Conservation (phyloP, 2,329 filamentous ascomycete species). For the Aspergillus pseudotamarii region DNA sequence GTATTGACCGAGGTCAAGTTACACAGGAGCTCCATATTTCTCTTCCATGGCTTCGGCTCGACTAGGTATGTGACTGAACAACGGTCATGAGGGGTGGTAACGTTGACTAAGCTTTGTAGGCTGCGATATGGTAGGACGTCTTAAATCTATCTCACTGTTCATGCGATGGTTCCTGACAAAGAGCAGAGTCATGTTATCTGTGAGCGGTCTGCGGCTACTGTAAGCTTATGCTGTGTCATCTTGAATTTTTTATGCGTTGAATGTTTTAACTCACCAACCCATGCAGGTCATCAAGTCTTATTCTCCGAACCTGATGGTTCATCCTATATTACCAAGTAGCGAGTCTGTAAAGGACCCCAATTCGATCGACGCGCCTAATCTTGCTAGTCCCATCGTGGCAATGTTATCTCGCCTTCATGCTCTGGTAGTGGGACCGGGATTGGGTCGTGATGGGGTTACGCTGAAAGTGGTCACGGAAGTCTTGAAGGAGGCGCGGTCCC, state of each 20-base stretch:
- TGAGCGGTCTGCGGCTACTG: slow-evolving; percentile 76
- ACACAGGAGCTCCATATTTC: slow-evolving; percentile 97
- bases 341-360: slow-evolving; percentile 54
- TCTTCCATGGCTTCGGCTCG: slow-evolving; percentile 94
- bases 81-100: background rate
- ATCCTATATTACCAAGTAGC: slow-evolving; percentile 87
- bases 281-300: slow-evolving; percentile 90
- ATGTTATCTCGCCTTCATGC: slow-evolving; percentile 89
- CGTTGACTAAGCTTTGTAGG: slow-evolving; percentile 26
- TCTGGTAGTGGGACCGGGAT: slow-evolving; percentile 86
- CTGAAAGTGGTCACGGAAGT: slow-evolving; percentile 81
- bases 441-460: slow-evolving; percentile 88
- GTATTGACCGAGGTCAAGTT: slow-evolving; percentile 49
- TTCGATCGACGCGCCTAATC: slow-evolving; percentile 55
- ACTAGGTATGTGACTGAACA: slow-evolving; percentile 58
- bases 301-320: slow-evolving; percentile 97
- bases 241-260: background rate
- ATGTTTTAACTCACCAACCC: background rate
- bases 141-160: background rate
- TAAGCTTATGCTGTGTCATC: slow-evolving; percentile 24
- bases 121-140: slow-evolving; percentile 74
- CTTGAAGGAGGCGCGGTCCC: slow-evolving; percentile 74
- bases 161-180: slow-evolving; percentile 19
- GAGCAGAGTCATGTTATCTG: slow-evolving; percentile 81
- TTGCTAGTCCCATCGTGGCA: slow-evolving; percentile 70